Base-by-base conservation (phyloP, 176 grass and related monocot genomes). In the Musa itinerans region DNA sequence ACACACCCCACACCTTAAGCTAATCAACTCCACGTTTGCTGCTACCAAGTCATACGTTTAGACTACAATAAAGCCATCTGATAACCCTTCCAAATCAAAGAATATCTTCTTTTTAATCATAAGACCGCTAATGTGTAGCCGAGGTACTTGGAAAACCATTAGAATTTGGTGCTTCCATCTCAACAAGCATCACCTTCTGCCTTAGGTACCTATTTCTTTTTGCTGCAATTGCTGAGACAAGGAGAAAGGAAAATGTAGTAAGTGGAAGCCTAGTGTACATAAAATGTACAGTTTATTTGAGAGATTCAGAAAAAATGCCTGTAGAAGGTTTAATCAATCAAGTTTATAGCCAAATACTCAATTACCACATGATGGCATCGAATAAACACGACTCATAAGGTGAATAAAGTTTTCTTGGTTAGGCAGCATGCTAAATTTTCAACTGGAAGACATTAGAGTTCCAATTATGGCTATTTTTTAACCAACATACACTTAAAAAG, bases 181-280 rank as follows among this genome's bases (percentile, higher is more conserved):
- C 95, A 52, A 92, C 77, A 52, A 93, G 86, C 90, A 99, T 99
- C 69, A 99, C 80, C 52, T 99, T 99, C 1, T 88, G 89, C 72
- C 95, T 87, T 43, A 94, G 95, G 52, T 94, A 99, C 78, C 95
- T 87, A 67, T 99, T 99, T 80, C 90, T 83, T 85, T 99, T 99
- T 6, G 90, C 90, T 2, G 95, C 85, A 58, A 99, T 87, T 72
- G 95, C 88, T 25, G 90, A 92, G 80, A 75, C n/a, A 29, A 11
- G 54, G 67, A 61, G 25, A 48, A 43, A 78, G 63, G 53, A 53
- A 19, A 49, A 9, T 49, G 27, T 49, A 19, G 27, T n/a, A 49
- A 69, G 29, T 43, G 2, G 65, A 17, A 68, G 63, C 25, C 10
- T 2, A 29, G 48, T 15, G 66, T 19, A 3, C 1, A n/a, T 19